These are phyloP conservation scores for Hyaloscypha bicolor DNA, from an alignment of 495 filamentous ascomycete genomes.

Conservation along the genomic window DNA sequence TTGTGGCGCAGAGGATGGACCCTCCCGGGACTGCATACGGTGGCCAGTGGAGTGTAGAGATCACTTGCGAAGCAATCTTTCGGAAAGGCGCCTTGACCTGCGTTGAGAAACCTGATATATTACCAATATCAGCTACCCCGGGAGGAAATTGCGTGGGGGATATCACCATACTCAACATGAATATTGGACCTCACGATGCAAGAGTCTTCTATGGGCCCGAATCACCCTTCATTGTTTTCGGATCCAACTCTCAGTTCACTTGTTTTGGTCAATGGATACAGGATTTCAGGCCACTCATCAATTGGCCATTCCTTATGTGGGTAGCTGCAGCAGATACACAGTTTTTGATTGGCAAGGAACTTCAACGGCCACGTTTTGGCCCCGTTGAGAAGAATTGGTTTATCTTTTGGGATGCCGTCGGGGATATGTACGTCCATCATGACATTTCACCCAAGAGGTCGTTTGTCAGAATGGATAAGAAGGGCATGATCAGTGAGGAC, in stretches of 20 bases:
- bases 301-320: constrained; percentile 36
- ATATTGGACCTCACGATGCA: constrained; percentile 53
- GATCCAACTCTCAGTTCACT: constrained; percentile 49
- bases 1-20: constrained; percentile 43
- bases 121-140: constrained; percentile 46
- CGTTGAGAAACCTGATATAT: constrained; percentile 36
- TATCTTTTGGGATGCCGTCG: constrained; percentile 52
- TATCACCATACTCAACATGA: constrained; percentile 38
- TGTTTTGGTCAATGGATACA: constrained; percentile 56
- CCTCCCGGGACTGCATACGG: constrained; percentile 18
- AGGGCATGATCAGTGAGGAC: constrained; percentile 46
- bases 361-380: constrained; percentile 44
- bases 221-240: constrained; percentile 47
- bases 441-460: constrained; percentile 48
- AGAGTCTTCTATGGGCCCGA: constrained; percentile 54
- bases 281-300: constrained; percentile 49
- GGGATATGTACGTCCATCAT: constrained; percentile 50
- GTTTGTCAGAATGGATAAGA: constrained; percentile 44
- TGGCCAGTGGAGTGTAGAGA: constrained; percentile 39
- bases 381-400: constrained; percentile 60
- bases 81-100: constrained; percentile 42
- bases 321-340: constrained; percentile 23
- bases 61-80: constrained; percentile 50
- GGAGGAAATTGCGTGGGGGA: constrained; percentile 45
- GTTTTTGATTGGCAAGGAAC: constrained; percentile 45